Percentiles rank a stretch among this genome's conserved stretches.
Evolutionary conservation across 2,329 filamentous ascomycete genomes (phyloP).

Genomic region (Microsporum audouinii): DNA sequence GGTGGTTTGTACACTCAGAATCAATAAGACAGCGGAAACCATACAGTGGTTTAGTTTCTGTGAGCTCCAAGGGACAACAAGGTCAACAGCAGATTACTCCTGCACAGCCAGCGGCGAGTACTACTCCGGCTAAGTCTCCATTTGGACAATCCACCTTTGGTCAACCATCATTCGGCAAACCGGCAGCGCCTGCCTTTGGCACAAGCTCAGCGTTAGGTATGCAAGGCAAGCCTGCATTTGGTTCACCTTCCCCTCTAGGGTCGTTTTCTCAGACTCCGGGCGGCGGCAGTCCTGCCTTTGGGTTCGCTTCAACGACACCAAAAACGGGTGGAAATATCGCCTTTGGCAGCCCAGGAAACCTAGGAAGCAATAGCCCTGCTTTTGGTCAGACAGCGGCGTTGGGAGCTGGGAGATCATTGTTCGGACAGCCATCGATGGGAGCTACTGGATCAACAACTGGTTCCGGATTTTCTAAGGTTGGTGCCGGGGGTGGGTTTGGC

Average conservation of each 20-base stretch:
- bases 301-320: constrained; percentile 26
- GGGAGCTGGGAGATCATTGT: constrained; percentile 15
- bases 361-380: constrained; percentile 21
- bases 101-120: constrained; percentile 13
- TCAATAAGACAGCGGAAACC: constrained; percentile 63
- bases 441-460: neutral
- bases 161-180: constrained; percentile 20
- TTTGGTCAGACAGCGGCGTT: constrained; percentile 24
- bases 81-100: constrained; percentile 18
- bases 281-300: constrained; percentile 18
- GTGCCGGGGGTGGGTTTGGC: constrained; percentile 4
- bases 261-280: neutral
- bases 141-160: constrained; percentile 17
- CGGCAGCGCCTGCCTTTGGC: constrained; percentile 19
- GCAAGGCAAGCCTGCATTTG: constrained; percentile 11
- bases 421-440: constrained; percentile 22
- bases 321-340: constrained; percentile 14
- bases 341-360: constrained; percentile 28
- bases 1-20: constrained; percentile 88
- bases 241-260: neutral
- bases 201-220: constrained; percentile 10
- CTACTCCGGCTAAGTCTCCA: constrained; percentile 10
- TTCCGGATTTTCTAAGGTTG: constrained; percentile 13
- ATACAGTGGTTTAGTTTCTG: constrained; percentile 57
- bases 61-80: constrained; percentile 20